These are phyloP conservation scores for Ceratobasidium sp. DNA, from an alignment of 1,284 basidiomycete genomes.

Conservation along the genomic window DNA sequence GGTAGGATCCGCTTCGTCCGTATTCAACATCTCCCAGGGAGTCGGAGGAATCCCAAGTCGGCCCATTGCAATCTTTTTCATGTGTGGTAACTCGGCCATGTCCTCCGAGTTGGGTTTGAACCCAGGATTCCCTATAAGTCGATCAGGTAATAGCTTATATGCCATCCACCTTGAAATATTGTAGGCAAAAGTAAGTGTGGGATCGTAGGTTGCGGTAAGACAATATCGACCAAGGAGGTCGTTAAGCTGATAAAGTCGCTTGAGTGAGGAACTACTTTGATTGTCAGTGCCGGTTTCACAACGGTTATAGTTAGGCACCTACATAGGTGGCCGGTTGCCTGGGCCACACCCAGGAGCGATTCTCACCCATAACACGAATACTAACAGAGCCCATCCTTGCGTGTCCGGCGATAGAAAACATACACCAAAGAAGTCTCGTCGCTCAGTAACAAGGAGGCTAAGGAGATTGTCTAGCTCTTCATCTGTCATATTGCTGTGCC, in stretches of 20 bases:
- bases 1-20: neutral
- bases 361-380: neutral
- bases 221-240: constrained; percentile 1
- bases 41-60: neutral
- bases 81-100: neutral
- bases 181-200: neutral
- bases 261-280: neutral
- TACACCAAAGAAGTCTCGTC: neutral
- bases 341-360: neutral
- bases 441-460: neutral
- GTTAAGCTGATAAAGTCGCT: neutral
- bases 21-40: neutral
- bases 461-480: neutral
- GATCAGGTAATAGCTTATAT: neutral
- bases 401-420: neutral
- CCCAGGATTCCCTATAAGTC: neutral
- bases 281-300: neutral
- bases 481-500: neutral
- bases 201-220: neutral
- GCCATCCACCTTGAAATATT: neutral
- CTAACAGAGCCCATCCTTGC: neutral
- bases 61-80: neutral
- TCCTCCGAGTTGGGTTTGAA: neutral
- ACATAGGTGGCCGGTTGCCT: neutral
- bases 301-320: neutral